A percentile compares a stretch with the other conserved stretches of the same genome.
Evolutionary conservation across 2,329 filamentous ascomycete species (phyloP).

Genomic region (Plenodomus lindquistii): DNA sequence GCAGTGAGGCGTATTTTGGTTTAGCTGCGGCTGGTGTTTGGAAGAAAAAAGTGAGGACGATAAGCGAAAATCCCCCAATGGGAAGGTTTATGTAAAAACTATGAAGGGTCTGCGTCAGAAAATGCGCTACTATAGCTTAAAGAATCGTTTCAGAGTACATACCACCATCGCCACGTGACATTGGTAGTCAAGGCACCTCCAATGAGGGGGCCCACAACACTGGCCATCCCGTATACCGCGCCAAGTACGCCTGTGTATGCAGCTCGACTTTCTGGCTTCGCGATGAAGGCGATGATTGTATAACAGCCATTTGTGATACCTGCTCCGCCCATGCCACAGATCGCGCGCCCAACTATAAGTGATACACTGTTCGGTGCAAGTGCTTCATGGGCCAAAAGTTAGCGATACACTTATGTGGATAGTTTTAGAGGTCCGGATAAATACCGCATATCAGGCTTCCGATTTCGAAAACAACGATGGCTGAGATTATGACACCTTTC

Average conservation of each 20-base stretch:
- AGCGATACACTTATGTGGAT: no score
- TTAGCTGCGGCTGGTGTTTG: no score
- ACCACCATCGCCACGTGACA: slow-evolving; percentile 50
- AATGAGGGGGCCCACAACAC: slow-evolving; percentile 47
- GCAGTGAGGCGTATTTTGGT: no score
- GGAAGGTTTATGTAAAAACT: no score
- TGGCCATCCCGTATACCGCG: slow-evolving; percentile 39
- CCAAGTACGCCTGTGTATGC: slow-evolving; percentile 45
- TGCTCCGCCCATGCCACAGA: slow-evolving; percentile 58
- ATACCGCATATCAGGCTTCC: slow-evolving; percentile 61
- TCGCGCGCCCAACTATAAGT: slow-evolving; percentile 59
- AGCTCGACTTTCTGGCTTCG: slow-evolving; percentile 48
- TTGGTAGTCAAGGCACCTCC: slow-evolving; percentile 47
- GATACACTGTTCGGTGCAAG: slow-evolving; percentile 53
- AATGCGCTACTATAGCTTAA: no score
- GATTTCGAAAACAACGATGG: slow-evolving; percentile 52
- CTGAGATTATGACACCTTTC: slow-evolving; percentile 56
- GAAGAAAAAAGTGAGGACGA: no score
- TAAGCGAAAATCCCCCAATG: no score
- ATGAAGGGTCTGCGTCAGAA: no score
- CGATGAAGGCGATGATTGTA: slow-evolving; percentile 52
- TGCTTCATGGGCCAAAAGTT: no score
- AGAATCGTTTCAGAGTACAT: no score
- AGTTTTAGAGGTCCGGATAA: no score
- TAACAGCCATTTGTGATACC: slow-evolving; percentile 58